Base-by-base conservation (phyloP, 2,329 filamentous ascomycete genomes). In the Talaromyces rugulosus region DNA sequence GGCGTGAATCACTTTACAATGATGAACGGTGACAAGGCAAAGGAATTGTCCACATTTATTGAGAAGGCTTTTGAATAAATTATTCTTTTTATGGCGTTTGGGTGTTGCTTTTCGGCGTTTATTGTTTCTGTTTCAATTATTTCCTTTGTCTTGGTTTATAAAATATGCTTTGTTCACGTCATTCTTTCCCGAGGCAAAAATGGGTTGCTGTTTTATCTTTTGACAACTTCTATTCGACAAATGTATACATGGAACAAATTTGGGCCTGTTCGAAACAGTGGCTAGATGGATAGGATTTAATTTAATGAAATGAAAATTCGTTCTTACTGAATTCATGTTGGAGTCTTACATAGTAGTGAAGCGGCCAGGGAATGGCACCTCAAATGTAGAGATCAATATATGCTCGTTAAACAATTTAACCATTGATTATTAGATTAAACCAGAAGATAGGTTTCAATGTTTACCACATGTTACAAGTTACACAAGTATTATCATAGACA, bases 1-100 rank as follows among this genome's bases (percentile, higher is more conserved):
- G 71, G 64, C 28, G 73, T 71, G 31, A 74, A 76, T 33, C 73
- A 76, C 62, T 76, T 75, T 63, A 73, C 73, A 9, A 65, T 65
- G 64, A 65, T 65, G 64, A 63, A 62, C 27, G 63, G 63, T 18
- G 34, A 56, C 2, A 63, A 63, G 51, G 63, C 56, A 18, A 54
- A 47, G 23, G 51, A 34, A 18, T 50, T 65, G 18, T 63, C 63
- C 36, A 47, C 36, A 14, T 65, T 65, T 33, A 63, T 65, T n/a
- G 55, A 61, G 36, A 65, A 59, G 34, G 62, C 63, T 27, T 63
- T 63, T 18, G 50, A 34, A 54, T 23, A n/a, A 18, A 11, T n/a
- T 30, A 9, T 31, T 27, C 42, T 3, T n/a, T 53, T n/a, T 53
- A 14, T 11, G 50, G 30, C 4, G 50, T 53, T 53, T 33, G 1